Conservation (phyloP, 176 grass and related monocot species). For the Oryza officinalis region DNA sequence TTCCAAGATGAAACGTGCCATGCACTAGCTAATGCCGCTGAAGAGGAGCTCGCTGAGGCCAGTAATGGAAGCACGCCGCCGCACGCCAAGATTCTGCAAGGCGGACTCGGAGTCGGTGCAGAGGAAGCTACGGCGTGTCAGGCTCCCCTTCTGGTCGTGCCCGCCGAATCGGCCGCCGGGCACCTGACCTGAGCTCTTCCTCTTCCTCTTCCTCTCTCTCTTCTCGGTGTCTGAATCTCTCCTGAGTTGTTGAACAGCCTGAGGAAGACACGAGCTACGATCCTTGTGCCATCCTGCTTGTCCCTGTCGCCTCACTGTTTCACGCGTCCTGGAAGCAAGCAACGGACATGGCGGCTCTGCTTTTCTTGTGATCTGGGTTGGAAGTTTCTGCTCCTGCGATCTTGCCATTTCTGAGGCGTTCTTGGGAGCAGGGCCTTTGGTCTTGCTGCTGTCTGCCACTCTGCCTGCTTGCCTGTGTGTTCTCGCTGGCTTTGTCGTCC, state of each 20-base stretch:
- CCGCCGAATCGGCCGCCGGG: conserved; percentile 85
- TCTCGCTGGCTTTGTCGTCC: conserved; percentile 1
- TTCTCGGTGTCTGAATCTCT: conserved; percentile 9
- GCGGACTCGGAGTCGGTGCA: conserved; percentile 44
- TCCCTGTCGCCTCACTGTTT: not conserved
- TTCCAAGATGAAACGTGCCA: conserved; percentile 59
- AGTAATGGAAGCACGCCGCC: conserved; percentile 51
- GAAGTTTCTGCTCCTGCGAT: not conserved
- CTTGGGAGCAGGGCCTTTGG: conserved; percentile 20
- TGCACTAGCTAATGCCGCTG: conserved; percentile 19
- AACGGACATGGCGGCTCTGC: conserved; percentile 40
- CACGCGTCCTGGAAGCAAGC: not conserved
- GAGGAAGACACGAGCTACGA: not conserved
- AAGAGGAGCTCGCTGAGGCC: conserved; percentile 2
- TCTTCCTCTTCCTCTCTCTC: not conserved
- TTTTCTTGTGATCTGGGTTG: conserved; percentile 42
- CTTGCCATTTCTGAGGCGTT: conserved; percentile 19
- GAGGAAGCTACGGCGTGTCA: conserved; percentile 61
- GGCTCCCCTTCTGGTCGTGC: conserved; percentile 75
- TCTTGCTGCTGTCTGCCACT: conserved; percentile 1
- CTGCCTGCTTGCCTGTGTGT: not conserved
- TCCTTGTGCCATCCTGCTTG: conserved; percentile 18
- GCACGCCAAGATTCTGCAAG: conserved; percentile 12
- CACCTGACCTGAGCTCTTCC: conserved; percentile 55
- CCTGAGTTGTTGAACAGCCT: conserved; percentile 17